Evolutionary conservation across 306 rosid genomes (phyloP).

Genomic region (Corylus avellana): DNA sequence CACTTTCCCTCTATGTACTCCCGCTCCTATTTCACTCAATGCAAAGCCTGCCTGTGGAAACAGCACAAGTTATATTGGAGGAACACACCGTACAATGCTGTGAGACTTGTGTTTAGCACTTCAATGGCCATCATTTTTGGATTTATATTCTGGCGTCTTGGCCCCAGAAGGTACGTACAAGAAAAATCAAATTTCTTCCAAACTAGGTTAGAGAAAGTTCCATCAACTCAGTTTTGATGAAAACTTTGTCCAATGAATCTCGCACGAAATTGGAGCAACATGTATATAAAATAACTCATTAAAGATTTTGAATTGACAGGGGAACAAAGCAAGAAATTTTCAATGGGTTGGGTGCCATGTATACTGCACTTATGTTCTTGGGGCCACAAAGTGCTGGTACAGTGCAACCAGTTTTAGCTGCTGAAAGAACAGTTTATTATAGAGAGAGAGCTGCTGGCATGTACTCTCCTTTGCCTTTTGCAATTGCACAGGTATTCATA

Average conservation of each 20-base stretch:
- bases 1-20: conserved; percentile 34
- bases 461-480: conserved; percentile 46
- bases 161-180: conserved; percentile 21
- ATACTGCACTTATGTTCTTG: conserved; percentile 35
- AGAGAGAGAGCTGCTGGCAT: conserved; percentile 55
- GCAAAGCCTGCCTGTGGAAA: conserved; percentile 48
- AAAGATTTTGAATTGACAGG: conserved; percentile 14
- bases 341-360: conserved; percentile 55
- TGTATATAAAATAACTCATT: not conserved
- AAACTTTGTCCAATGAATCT: no score
- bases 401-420: conserved; percentile 47
- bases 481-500: conserved; percentile 42
- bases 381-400: conserved; percentile 44
- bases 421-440: conserved; percentile 52
- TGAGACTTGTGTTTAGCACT: conserved; percentile 33
- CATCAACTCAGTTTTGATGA: no score
- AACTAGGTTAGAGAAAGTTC: no score
- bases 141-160: conserved; percentile 46
- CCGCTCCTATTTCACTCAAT: conserved; percentile 32
- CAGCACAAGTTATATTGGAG: conserved; percentile 50
- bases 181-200: no score
- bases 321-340: conserved; percentile 17
- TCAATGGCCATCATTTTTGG: conserved; percentile 41
- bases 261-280: not conserved
- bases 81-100: conserved; percentile 43